A percentile compares a stretch with the other conserved stretches of the same genome.
phyloP scores from a whole-genome alignment of 192 early-diverging fungal genomes.

The Podila horticola region DNA sequence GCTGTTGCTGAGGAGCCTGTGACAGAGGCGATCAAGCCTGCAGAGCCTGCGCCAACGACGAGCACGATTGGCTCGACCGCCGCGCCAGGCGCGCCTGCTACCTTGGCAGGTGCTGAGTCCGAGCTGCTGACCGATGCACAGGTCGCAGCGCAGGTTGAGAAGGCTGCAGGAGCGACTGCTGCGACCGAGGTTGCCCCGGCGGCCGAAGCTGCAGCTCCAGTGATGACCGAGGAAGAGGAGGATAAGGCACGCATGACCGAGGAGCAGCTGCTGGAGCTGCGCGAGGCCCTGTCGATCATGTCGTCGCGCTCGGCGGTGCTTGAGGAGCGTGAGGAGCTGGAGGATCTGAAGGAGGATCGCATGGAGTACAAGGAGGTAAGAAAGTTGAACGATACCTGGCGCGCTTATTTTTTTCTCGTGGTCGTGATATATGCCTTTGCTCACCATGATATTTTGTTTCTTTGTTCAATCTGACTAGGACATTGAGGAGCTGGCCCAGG shows the following conservation, averaged over 20 bases:
- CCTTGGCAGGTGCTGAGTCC: conserved; percentile 25
- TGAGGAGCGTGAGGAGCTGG: conserved; percentile 70
- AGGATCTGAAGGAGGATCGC: conserved; percentile 69
- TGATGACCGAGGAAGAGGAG: conserved; percentile 28
- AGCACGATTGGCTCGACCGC: conserved; percentile 21
- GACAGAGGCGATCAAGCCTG: conserved; percentile 5
- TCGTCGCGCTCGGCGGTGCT: conserved; percentile 66
- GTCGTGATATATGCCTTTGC: too few species aligned
- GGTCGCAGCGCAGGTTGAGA: conserved; percentile 39
- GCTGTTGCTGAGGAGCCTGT: not conserved
- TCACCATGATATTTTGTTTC: not conserved
- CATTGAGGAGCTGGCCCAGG: conserved; percentile 65
- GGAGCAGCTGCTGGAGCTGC: conserved; percentile 65
- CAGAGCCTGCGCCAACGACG: conserved; percentile 15
- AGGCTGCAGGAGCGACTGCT: conserved; percentile 14
- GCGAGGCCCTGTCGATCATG: conserved; percentile 66
- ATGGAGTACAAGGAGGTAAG: conserved; percentile 74
- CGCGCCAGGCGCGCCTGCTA: conserved; percentile 32
- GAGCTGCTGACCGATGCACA: conserved; percentile 44
- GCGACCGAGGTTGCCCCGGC: conserved; percentile 19
- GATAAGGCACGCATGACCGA: conserved; percentile 62
- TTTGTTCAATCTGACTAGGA: conserved; percentile 24
- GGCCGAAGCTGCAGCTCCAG: conserved; percentile 5
- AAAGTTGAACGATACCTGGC: not conserved
- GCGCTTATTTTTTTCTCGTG: not conserved